Evolutionary conservation across 2,329 filamentous ascomycete genomes (phyloP).

Genomic region (Arthroderma uncinatum): DNA sequence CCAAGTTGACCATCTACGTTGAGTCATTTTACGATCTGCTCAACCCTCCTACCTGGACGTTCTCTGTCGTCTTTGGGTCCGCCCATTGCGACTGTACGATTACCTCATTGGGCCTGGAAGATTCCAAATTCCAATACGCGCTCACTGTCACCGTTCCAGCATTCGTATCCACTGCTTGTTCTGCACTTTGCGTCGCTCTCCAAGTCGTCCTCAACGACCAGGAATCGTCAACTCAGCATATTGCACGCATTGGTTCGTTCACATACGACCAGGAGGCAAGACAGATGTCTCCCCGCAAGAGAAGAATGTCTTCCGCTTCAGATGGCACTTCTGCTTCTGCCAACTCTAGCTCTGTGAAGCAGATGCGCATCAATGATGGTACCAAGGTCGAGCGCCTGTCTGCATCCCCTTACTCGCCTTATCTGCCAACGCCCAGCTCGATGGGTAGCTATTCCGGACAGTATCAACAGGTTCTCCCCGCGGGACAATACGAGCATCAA

Average conservation of each 20-base stretch:
- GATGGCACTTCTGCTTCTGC: conserved; percentile 39
- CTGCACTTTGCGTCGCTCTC: conserved; percentile 47
- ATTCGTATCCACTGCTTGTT: conserved; percentile 46
- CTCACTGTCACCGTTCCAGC: conserved; percentile 62
- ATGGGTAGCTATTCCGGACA: conserved; percentile 31
- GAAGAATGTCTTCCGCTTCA: conserved; percentile 44
- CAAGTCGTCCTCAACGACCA: conserved; percentile 50
- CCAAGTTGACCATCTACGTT: conserved; percentile 62
- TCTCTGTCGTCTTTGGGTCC: conserved; percentile 67
- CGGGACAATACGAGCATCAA: conserved; percentile 32
- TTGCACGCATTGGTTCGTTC: conserved; percentile 50
- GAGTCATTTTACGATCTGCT: conserved; percentile 65
- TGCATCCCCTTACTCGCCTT: conserved; percentile 39
- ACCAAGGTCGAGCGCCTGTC: conserved; percentile 41
- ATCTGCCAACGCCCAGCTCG: conserved; percentile 39
- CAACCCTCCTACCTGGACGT: conserved; percentile 40
- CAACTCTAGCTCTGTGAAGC: conserved; percentile 39
- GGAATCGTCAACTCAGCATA: conserved; percentile 40
- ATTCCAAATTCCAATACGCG: conserved; percentile 56
- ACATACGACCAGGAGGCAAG: conserved; percentile 45
- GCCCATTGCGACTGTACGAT: conserved; percentile 59
- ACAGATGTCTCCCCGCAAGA: conserved; percentile 40
- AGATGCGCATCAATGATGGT: conserved; percentile 39
- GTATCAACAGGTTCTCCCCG: conserved; percentile 28
- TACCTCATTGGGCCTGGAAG: conserved; percentile 47